Percentiles rank a stretch among this genome's conserved stretches.
These are phyloP conservation scores for Neospermospora avenae DNA, from an alignment of 2,329 filamentous ascomycete genomes.

Conservation along the genomic window DNA sequence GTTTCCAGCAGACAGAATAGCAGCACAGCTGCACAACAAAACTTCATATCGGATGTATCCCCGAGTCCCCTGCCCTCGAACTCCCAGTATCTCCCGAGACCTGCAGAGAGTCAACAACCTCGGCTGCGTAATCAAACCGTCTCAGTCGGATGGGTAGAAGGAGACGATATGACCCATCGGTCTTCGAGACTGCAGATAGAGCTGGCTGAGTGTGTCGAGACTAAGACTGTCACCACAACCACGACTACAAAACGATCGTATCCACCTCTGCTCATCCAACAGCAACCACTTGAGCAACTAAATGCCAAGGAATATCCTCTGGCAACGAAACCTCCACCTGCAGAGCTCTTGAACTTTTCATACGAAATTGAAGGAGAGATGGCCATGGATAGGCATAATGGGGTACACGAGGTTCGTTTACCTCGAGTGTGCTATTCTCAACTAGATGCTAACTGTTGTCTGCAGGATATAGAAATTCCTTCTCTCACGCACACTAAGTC, in stretches of 20 bases:
- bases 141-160: slow-evolving; percentile 31
- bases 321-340: slow-evolving; percentile 76
- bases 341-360: slow-evolving; percentile 71
- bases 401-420: not conserved
- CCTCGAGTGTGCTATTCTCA: not conserved
- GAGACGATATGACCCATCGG: slow-evolving; percentile 24
- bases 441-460: not conserved
- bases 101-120: slow-evolving; percentile 23
- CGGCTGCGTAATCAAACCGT: slow-evolving; percentile 28
- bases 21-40: slow-evolving; percentile 15
- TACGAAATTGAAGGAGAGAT: slow-evolving; percentile 64
- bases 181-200: slow-evolving; percentile 43
- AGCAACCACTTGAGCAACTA: slow-evolving; percentile 60
- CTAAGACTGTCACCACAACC: slow-evolving; percentile 79
- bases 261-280: slow-evolving; percentile 77
- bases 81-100: slow-evolving; percentile 21
- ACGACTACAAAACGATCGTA: slow-evolving; percentile 84
- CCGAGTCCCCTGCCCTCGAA: slow-evolving; percentile 30
- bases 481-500: not conserved
- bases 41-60: slow-evolving; percentile 25
- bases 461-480: not conserved
- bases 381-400: slow-evolving; percentile 14
- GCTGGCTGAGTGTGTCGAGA: slow-evolving; percentile 63
- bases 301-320: slow-evolving; percentile 90
- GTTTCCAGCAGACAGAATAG: slow-evolving; percentile 14